Conservation (phyloP, 2,329 filamentous ascomycete genomes). For the Meredithiella fracta region DNA sequence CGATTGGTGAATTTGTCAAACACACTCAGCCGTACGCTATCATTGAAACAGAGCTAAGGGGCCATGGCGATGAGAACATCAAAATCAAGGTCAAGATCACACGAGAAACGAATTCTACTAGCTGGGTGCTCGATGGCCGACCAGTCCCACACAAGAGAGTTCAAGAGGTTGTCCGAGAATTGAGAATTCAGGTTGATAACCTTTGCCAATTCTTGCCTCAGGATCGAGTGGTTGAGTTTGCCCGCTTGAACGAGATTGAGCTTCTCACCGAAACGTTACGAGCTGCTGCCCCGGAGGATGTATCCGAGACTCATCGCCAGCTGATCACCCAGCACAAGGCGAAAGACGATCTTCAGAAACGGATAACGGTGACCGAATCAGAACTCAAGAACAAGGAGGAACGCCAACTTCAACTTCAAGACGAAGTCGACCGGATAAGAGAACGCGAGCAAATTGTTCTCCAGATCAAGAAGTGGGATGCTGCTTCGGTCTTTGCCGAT, state of each 20-base stretch:
- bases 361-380: constrained; percentile 26
- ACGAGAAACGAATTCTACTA: constrained; percentile 63
- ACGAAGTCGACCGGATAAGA: constrained; percentile 66
- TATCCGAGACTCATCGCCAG: constrained; percentile 60
- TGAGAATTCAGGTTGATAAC: constrained; percentile 93
- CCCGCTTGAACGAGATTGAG: constrained; percentile 63
- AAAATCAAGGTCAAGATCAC: constrained; percentile 62
- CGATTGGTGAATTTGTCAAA: constrained; percentile 82
- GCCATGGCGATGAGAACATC: constrained; percentile 45
- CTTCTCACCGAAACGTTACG: constrained; percentile 73
- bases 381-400: constrained; percentile 44
- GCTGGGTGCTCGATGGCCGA: constrained; percentile 62
- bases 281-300: constrained; percentile 67
- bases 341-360: constrained; percentile 38
- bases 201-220: constrained; percentile 94
- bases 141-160: constrained; percentile 46
- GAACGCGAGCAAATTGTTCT: constrained; percentile 43
- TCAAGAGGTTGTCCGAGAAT: constrained; percentile 46
- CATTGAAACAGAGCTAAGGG: constrained; percentile 83
- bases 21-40: constrained; percentile 60
- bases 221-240: constrained; percentile 89
- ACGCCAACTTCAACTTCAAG: constrained; percentile 57
- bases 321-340: constrained; percentile 55
- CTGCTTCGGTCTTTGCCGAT: constrained; percentile 47
- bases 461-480: constrained; percentile 37